Percentiles rank a stretch among this genome's conserved stretches.
Conservation (phyloP, 2,329 filamentous ascomycete genomes). For the Elsinoe batatas region DNA sequence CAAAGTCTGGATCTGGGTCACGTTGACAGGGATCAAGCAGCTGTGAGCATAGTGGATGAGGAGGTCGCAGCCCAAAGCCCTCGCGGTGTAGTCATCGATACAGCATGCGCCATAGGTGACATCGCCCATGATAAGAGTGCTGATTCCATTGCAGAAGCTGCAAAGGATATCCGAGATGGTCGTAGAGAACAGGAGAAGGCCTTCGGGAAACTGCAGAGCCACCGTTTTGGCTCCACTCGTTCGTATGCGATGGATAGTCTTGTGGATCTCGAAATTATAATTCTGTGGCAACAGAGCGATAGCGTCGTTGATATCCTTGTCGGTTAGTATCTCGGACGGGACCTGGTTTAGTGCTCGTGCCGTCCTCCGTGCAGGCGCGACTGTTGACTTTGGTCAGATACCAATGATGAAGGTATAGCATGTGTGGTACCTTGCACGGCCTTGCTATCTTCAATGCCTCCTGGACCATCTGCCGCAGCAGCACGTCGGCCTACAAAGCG, state of each 20-base stretch:
- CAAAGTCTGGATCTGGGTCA: slow-evolving; percentile 92
- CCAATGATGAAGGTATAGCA: neutral
- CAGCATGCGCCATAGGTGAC: slow-evolving; percentile 98
- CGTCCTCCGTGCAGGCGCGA: slow-evolving; percentile 59
- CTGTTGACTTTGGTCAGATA: slow-evolving; percentile 33
- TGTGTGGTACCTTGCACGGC: slow-evolving; percentile 56
- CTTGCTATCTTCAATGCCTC: slow-evolving; percentile 48
- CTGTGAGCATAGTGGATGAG: slow-evolving; percentile 96
- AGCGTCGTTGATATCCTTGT: slow-evolving; percentile 76
- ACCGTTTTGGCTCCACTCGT: slow-evolving; percentile 69
- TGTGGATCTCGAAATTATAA: slow-evolving; percentile 97
- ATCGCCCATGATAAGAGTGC: slow-evolving; percentile 97
- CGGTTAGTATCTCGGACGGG: slow-evolving; percentile 73
- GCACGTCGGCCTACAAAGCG: slow-evolving; percentile 79
- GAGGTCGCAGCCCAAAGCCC: slow-evolving; percentile 86
- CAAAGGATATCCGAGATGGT: slow-evolving; percentile 95
- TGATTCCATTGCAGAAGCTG: slow-evolving; percentile 82
- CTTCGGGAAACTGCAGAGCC: slow-evolving; percentile 95
- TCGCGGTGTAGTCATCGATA: slow-evolving; percentile 94
- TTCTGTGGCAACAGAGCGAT: slow-evolving; percentile 83
- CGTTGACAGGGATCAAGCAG: slow-evolving; percentile 89
- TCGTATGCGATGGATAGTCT: slow-evolving; percentile 91
- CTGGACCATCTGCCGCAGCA: slow-evolving; percentile 48
- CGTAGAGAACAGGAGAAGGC: slow-evolving; percentile 86
- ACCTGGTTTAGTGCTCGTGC: slow-evolving; percentile 85